Evolutionary conservation across 176 grass and related monocot genomes (phyloP), one percentile per base, ranked within the genome.

Genomic region (Alloteropsis semialata): DNA sequence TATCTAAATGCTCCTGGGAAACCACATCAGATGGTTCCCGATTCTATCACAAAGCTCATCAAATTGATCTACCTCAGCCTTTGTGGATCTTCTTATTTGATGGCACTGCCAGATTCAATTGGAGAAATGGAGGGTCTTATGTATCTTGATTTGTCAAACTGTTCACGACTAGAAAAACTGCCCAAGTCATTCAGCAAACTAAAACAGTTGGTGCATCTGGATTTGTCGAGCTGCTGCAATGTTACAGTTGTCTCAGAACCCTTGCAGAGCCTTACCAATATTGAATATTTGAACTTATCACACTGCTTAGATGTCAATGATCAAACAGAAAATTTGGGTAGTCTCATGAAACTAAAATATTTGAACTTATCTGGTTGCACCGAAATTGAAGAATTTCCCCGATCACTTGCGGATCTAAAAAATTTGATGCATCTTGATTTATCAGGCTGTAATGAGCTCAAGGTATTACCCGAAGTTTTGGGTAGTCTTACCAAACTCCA

Each of bases 141-240:
- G 3, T n/a, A 81, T 70, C 46, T 85, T 73, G 22, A 65, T 42
- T 61, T 87, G 63, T 81, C 84, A 32, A 22, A 21, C 0, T 87
- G 84, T 10, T 0, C 5, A 0, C 1, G 14, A 10, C 6, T 83
- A 29, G 0, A 0, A 6, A 3, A 53, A 50, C 1, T 83, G 0
- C 81, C 81, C 10, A 0, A 2, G 11, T 74, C 58, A 6, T 29
- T 83, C 1, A 0, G 0, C 3, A 4, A 72, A 9, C 86, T 88
- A 0, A 67, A 48, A 4, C 2, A 50, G 2, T 21, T 84, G 63
- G 27, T 59, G 5, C 30, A 76, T 72, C 48, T 88, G 10, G 36
- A 88, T 57, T 56, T 74, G 5, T 74, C 71, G 50, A 12, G 32
- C 3, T 74, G 71, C 18, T 22, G 3, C 8, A 4, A 39, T n/a